Evolutionary conservation across 2,329 filamentous ascomycete genomes (phyloP).

Genomic region (Botryosphaeria agaves): DNA sequence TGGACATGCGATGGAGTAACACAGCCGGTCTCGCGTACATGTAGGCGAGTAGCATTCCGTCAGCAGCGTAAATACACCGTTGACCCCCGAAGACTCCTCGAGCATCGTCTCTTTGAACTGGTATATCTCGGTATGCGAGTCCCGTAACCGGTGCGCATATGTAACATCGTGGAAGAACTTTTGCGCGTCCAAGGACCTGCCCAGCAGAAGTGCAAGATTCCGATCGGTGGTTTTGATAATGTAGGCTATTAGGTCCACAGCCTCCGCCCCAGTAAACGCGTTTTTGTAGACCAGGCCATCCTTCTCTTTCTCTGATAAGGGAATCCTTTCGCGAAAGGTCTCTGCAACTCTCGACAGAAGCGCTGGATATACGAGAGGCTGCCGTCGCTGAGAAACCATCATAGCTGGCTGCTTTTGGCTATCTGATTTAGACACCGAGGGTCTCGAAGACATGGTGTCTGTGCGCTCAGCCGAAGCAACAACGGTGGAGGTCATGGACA

Average conservation of each 20-base stretch:
- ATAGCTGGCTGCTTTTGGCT: constrained; percentile 34
- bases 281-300: constrained; percentile 96
- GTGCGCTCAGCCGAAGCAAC: constrained; percentile 45
- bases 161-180: constrained; percentile 99
- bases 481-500: constrained; percentile 86
- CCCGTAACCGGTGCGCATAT: constrained; percentile 86
- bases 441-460: constrained; percentile 40
- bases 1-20: constrained; percentile 95
- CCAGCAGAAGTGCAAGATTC: constrained; percentile 79
- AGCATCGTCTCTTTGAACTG: constrained; percentile 89
- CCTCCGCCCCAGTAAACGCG: constrained; percentile 87
- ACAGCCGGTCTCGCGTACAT: constrained; percentile 85
- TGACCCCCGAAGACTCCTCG: constrained; percentile 71
- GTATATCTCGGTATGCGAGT: constrained; percentile 89
- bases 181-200: constrained; percentile 84
- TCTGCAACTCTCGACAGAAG: constrained; percentile 85
- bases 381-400: constrained; percentile 42
- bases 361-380: constrained; percentile 85
- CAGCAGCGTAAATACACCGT: constrained; percentile 89
- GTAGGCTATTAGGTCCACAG: constrained; percentile 86
- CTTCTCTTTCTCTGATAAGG: constrained; percentile 76
- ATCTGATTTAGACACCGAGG: constrained; percentile 22
- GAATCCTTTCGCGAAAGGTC: constrained; percentile 79
- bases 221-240: constrained; percentile 96
- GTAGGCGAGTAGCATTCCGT: constrained; percentile 98